Conservation (phyloP, 768 basidiomycete species). For the Auricularia sp. region DNA sequence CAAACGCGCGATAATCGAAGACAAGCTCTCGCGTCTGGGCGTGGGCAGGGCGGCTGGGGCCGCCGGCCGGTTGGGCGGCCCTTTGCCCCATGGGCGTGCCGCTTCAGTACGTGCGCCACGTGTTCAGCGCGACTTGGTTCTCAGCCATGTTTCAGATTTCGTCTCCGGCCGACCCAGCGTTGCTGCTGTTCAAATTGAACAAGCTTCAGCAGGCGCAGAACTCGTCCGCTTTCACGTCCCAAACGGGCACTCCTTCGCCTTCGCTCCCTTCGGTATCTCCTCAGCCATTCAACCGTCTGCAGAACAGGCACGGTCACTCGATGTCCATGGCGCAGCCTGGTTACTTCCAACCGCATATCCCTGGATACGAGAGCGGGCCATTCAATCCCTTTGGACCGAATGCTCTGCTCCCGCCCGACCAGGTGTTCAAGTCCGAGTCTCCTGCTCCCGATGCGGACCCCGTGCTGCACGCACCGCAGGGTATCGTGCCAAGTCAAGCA, state of each 20-base stretch:
- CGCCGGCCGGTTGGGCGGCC: conserved; percentile 46
- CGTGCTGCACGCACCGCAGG: conserved; percentile 17
- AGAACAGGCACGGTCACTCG: conserved; percentile 59
- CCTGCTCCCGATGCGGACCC: conserved; percentile 3
- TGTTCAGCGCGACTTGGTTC: neutral
- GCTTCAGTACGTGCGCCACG: conserved; percentile 47
- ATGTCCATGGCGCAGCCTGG: conserved; percentile 56
- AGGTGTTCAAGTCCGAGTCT: conserved; percentile 15
- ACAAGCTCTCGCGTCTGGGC: conserved; percentile 70
- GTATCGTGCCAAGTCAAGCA: conserved; percentile 6
- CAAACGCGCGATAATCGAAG: conserved; percentile 63
- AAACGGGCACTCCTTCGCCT: conserved; percentile 52
- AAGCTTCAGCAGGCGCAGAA: conserved; percentile 68
- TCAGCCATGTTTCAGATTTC: conserved; percentile 49
- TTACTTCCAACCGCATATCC: conserved; percentile 28
- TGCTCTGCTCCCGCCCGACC: conserved; percentile 45
- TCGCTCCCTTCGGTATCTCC: conserved; percentile 40
- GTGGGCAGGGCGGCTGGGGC: conserved; percentile 53
- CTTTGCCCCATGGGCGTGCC: conserved; percentile 68
- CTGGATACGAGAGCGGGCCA: conserved; percentile 17
- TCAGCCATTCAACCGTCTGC: conserved; percentile 25
- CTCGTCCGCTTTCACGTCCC: conserved; percentile 39
- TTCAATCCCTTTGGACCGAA: conserved; percentile 59
- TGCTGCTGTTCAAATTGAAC: conserved; percentile 73
- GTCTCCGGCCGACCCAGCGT: conserved; percentile 78